Evolutionary conservation across 2,329 filamentous ascomycete species (phyloP), one percentile per base, ranked within the genome.

Genomic region (Microdochium trichocladiopsis): DNA sequence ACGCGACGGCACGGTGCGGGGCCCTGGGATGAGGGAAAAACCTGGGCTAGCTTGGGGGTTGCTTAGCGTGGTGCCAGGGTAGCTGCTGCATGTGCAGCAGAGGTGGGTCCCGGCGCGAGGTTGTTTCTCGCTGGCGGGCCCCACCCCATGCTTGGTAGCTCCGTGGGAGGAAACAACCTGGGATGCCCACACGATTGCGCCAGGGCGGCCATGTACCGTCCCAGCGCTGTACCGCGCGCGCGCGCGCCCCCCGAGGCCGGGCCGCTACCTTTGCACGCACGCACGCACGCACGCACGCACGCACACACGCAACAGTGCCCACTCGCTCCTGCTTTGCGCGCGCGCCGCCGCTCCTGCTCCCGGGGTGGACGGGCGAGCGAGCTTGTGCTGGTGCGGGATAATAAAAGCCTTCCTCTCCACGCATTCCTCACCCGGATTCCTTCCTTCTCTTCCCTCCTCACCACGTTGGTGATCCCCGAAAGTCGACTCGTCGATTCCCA

Each of bases 401-500:
- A 51, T 51, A 51, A 51, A 51, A 51, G 45, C 50, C 50, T 47
- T 45, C 10, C 31, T 41, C 25, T 51, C 55, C 55, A 50, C 55
- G 55, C 56, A 56, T 52, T 22, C 50, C 43, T 50, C 47, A 56
- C 54, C 54, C 57, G 55, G 53, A 51, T 58, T 52, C 50, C 49
- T 53, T 48, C 18, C 25, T 41, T 22, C 31, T 37, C 54, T 54
- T 51, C 52, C 47, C 47, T 56, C 54, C 52, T 50, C 54, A 60
- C 58, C 58, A 60, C 58, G 58, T 60, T 56, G 56, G 55, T 57
- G 58, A 60, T 54, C 57, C 54, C 53, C 57, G 41, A 45, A 37
- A 21, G 6, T 58, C 57, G 57, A 55, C 58, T 57, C 21, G 56
- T 60, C 58, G 58, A 60, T 56, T 48, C 51, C 56, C 54, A 58